Percentiles rank a stretch among this genome's conserved stretches.
phyloP scores from a whole-genome alignment of 495 filamentous ascomycete genomes.

The Evernia prunastri region DNA sequence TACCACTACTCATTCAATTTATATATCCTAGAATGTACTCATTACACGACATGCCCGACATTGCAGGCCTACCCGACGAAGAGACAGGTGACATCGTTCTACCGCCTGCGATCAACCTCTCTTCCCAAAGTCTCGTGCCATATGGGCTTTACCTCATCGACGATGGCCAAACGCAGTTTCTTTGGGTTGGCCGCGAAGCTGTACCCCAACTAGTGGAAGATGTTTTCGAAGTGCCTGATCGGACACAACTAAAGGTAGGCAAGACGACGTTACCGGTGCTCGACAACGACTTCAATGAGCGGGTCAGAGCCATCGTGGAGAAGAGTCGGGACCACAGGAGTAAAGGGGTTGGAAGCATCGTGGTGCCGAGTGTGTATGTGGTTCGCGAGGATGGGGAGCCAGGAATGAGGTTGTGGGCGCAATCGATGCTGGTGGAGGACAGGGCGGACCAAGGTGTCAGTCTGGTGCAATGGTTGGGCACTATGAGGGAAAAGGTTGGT shows the following conservation, averaged over 20 bases:
- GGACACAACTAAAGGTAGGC: conserved; percentile 77
- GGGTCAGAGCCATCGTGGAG: conserved; percentile 78
- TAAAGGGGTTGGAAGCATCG: conserved; percentile 83
- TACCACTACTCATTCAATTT: conserved; percentile 91
- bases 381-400: conserved; percentile 95
- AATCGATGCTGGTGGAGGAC: conserved; percentile 93
- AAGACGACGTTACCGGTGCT: conserved; percentile 79
- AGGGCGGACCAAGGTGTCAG: conserved; percentile 89
- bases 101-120: conserved; percentile 78
- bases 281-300: conserved; percentile 94
- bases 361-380: conserved; percentile 86
- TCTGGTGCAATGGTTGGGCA: conserved; percentile 86
- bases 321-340: conserved; percentile 84
- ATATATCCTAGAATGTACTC: conserved; percentile 93
- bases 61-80: conserved; percentile 75
- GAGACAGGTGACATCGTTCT: conserved; percentile 81
- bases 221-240: conserved; percentile 80
- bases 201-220: conserved; percentile 83
- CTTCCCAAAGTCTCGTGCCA: conserved; percentile 77
- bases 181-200: conserved; percentile 92
- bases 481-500: conserved; percentile 91
- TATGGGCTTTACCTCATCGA: conserved; percentile 98
- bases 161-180: conserved; percentile 93
- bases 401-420: conserved; percentile 89
- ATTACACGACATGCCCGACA: conserved; percentile 96